Percentiles rank a stretch among this genome's conserved stretches.
Evolutionary conservation across 1,284 basidiomycete species (phyloP).

Genomic region (Peniophora sp.): DNA sequence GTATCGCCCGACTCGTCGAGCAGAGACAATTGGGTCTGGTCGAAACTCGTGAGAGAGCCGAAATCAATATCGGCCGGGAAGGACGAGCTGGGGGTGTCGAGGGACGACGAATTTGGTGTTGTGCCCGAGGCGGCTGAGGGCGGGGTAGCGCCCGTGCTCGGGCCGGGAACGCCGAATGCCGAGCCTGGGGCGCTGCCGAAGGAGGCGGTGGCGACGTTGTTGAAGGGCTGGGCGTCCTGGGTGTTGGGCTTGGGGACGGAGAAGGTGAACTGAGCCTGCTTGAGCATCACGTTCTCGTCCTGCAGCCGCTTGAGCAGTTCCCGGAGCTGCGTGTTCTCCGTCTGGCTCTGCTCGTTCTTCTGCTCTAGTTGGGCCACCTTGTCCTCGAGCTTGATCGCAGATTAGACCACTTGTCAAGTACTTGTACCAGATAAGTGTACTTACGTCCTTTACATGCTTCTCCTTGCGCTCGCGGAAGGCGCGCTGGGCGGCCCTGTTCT

Average conservation of each 20-base stretch:
- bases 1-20: conserved; percentile 54
- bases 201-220: conserved; percentile 12
- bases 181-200: conserved; percentile 9
- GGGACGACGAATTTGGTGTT: conserved; percentile 9
- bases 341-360: conserved; percentile 55
- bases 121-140: conserved; percentile 13
- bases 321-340: conserved; percentile 73
- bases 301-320: conserved; percentile 73
- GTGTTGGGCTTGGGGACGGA: conserved; percentile 43
- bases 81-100: conserved; percentile 10
- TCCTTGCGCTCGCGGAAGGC: conserved; percentile 84
- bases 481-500: conserved; percentile 79
- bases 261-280: conserved; percentile 70
- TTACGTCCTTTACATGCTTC: conserved; percentile 81
- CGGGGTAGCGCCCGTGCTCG: conserved; percentile 12
- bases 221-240: conserved; percentile 10
- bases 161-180: conserved; percentile 4
- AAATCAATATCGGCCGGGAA: conserved; percentile 44
- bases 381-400: conserved; percentile 59
- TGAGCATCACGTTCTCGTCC: conserved; percentile 68
- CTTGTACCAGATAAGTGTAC: conserved; percentile 22
- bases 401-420: conserved; percentile 1
- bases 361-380: conserved; percentile 73
- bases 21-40: conserved; percentile 51
- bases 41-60: conserved; percentile 56